These are phyloP conservation scores for Aspergillus cavernicola DNA, from an alignment of 495 filamentous ascomycete species.

Conservation along the genomic window DNA sequence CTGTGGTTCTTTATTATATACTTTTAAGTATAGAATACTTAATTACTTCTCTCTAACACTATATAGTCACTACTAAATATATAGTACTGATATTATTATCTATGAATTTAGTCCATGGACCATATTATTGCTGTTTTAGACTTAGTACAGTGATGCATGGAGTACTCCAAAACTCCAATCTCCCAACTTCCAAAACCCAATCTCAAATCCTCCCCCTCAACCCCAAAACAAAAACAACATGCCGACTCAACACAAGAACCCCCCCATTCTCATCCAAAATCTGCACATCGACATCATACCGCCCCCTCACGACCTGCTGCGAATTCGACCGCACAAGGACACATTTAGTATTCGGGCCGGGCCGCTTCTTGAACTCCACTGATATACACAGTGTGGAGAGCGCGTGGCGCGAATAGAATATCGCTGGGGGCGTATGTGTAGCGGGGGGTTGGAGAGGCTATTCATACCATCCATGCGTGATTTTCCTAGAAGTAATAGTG, in stretches of 20 bases:
- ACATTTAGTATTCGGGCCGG: constrained; percentile 18
- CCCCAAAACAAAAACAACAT: constrained; percentile 17
- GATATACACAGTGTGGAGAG: constrained; percentile 24
- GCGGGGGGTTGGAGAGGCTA: constrained; percentile 24
- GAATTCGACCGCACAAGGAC: constrained; percentile 22
- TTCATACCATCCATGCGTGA: too few species aligned
- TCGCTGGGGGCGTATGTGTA: constrained; percentile 12
- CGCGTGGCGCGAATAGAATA: constrained; percentile 18
- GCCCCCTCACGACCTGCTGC: constrained; percentile 14
- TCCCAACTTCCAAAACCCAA: too few species aligned
- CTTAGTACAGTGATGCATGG: too few species aligned
- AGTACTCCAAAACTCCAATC: too few species aligned
- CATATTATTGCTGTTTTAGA: too few species aligned
- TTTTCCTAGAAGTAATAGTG: too few species aligned
- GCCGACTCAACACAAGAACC: constrained; percentile 20
- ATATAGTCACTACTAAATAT: too few species aligned
- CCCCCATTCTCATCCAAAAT: constrained; percentile 15
- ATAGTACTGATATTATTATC: too few species aligned
- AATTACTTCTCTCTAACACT: too few species aligned
- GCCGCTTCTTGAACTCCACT: constrained; percentile 25
- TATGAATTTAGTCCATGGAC: too few species aligned
- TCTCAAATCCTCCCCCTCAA: neutral
- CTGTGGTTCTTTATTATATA: too few species aligned
- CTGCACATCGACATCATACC: constrained; percentile 21
- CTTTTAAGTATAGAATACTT: too few species aligned